Percentiles rank a stretch among this genome's conserved stretches.
Evolutionary conservation across 208 protist genomes (phyloP).

Genomic region (Angomonas deanei): DNA sequence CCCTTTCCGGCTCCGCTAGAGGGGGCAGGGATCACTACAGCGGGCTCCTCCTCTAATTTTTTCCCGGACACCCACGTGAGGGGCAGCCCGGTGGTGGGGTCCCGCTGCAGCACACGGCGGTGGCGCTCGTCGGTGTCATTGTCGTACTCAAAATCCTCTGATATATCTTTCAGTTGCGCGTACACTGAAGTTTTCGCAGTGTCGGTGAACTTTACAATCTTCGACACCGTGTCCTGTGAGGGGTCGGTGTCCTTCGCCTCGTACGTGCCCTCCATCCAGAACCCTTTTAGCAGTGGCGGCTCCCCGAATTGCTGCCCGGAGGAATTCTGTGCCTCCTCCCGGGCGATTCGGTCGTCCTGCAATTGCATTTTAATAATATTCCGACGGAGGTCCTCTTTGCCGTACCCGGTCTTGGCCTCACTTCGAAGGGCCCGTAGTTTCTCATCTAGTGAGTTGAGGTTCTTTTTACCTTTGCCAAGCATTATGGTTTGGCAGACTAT

Average conservation of each 20-base stretch:
- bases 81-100: background rate
- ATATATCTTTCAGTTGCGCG: background rate
- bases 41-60: background rate
- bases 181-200: background rate
- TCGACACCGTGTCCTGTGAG: background rate
- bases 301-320: background rate
- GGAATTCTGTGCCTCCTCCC: background rate
- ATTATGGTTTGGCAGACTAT: too few species aligned
- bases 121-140: background rate
- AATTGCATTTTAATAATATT: slow-evolving; percentile 9
- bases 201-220: background rate
- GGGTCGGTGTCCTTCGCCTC: background rate
- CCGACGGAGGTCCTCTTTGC: slow-evolving; percentile 10
- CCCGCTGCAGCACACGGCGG: background rate
- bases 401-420: slow-evolving; percentile 8
- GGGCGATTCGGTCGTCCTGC: slow-evolving; percentile 2
- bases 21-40: background rate
- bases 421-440: background rate
- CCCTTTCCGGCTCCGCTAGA: background rate
- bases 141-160: background rate
- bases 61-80: background rate
- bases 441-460: background rate
- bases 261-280: slow-evolving; percentile 3
- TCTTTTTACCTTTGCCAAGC: background rate
- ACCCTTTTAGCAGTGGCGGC: background rate